Evolutionary conservation across 2,329 filamentous ascomycete species (phyloP).

Genomic region (Periconia digitata): DNA sequence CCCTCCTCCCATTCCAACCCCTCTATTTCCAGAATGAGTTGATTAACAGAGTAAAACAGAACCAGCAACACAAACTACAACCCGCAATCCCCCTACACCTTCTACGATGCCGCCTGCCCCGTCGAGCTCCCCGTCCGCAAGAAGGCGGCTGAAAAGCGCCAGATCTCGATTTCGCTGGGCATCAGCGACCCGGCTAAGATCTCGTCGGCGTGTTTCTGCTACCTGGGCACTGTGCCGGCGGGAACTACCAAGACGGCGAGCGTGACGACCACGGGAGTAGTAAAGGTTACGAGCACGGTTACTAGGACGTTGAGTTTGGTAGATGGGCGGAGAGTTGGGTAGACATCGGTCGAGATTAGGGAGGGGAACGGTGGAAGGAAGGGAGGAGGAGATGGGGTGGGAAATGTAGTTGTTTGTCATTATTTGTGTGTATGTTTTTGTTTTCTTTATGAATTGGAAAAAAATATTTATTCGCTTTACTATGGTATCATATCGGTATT

Average conservation of each 20-base stretch:
- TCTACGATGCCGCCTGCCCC: slow-evolving; percentile 33
- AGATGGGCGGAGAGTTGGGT: not conserved
- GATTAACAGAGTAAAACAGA: slow-evolving; percentile 12
- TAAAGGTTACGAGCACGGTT: slow-evolving; percentile 23
- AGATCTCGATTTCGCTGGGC: slow-evolving; percentile 30
- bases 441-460: not conserved
- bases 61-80: slow-evolving; percentile 36
- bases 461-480: too few relatives aligned
- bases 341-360: too few relatives aligned
- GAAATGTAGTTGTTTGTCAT: too few relatives aligned
- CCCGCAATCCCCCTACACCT: slow-evolving; percentile 37
- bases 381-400: too few relatives aligned
- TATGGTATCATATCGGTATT: too few relatives aligned
- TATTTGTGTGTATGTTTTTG: not conserved
- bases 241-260: slow-evolving; percentile 26
- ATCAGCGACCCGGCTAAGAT: slow-evolving; percentile 19
- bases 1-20: not conserved
- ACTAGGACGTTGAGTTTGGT: slow-evolving; percentile 20
- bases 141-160: slow-evolving; percentile 14
- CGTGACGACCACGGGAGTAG: slow-evolving; percentile 16
- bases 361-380: not conserved
- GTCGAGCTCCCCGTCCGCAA: slow-evolving; percentile 29
- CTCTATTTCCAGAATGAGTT: not conserved
- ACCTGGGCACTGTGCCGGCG: slow-evolving; percentile 29
- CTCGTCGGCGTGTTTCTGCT: slow-evolving; percentile 33